Base-by-base conservation (phyloP, 1,139 yeast genomes). In the Eremothecium coryli region DNA sequence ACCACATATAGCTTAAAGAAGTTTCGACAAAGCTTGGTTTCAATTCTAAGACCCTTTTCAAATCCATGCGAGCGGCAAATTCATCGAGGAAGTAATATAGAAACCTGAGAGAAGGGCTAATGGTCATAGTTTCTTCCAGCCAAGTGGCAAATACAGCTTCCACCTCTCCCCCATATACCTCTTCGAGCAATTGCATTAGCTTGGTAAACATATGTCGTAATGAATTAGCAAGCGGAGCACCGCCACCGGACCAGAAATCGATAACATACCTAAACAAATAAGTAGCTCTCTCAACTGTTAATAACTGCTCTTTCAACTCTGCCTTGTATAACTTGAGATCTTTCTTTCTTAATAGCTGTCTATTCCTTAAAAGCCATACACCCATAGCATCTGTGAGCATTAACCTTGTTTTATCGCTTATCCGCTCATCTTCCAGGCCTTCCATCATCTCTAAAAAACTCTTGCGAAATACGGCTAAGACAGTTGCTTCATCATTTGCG, bases 381-480 rank as follows among this genome's bases (percentile, higher is more conserved):
- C 82, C 63, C 25, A 81, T 49, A 0, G 80, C 64, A 46, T 82
- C 93, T 27, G 75, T 70, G 13, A 74, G 64, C 1, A 65, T 26
- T 0, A 72, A 60, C 36, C 75, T 59, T 9, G 70, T 29, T 72
- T 66, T 9, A 65, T 64, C 39, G 90, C 70, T 41, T 84, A 62
- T 34, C 63, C 66, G 38, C 76, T 66, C 44, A 84, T 81, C 82
- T 23, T 68, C 65, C 31, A 86, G 77, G 8, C 82, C 76, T 31
- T 71, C 70, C 34, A 82, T 57, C 33, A 86, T 76, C 38, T 82
- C 76, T 48, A 72, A 73, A 51, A 81, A 86, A 42, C 84, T 82
- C 46, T 72, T 73, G 48, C 79, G 71, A 40, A 84, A 71, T 38
- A 73, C 72, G 18, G 62, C 62, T 50, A 78, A 77, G 38, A 82